Percentiles rank a stretch among this genome's conserved stretches.
These are phyloP conservation scores for Starmera stellimalicola DNA, from an alignment of 1,139 yeast genomes.

Conservation along the genomic window DNA sequence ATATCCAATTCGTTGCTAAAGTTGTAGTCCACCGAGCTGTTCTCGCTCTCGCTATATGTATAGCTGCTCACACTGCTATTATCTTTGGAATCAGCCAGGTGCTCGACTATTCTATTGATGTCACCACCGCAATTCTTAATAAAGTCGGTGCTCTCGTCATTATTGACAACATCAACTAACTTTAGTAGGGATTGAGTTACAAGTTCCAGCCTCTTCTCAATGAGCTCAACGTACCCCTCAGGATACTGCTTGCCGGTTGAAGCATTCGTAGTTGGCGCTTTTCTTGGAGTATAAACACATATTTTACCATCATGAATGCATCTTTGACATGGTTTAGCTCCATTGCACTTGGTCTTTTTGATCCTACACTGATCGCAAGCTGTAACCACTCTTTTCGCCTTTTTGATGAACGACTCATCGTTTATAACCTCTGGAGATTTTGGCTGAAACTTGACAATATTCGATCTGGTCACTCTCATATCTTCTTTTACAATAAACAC, in stretches of 20 bases:
- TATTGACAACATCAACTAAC: constrained; percentile 25
- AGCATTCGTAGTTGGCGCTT: constrained; percentile 17
- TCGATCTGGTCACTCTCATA: too few species aligned
- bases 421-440: background rate
- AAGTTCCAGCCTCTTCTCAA: constrained; percentile 53
- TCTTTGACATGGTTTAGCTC: constrained; percentile 58
- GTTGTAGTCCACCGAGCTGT: too few species aligned
- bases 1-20: too few species aligned
- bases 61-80: too few species aligned
- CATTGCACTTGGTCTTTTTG: constrained; percentile 65
- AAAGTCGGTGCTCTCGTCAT: too few species aligned
- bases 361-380: constrained; percentile 71
- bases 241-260: constrained; percentile 50
- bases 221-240: constrained; percentile 54
- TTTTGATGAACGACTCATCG: constrained; percentile 22
- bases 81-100: too few species aligned
- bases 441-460: too few species aligned
- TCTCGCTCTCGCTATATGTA: too few species aligned
- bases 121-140: constrained; percentile 4
- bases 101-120: background rate
- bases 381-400: constrained; percentile 56
- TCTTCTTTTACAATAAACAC: too few species aligned
- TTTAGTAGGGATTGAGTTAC: constrained; percentile 42
- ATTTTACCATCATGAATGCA: constrained; percentile 58
- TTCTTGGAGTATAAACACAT: constrained; percentile 61